Percentiles rank a stretch among this genome's conserved stretches.
Conservation (phyloP, 805 yeast species). For the Saccharomycopsis schoenii region DNA sequence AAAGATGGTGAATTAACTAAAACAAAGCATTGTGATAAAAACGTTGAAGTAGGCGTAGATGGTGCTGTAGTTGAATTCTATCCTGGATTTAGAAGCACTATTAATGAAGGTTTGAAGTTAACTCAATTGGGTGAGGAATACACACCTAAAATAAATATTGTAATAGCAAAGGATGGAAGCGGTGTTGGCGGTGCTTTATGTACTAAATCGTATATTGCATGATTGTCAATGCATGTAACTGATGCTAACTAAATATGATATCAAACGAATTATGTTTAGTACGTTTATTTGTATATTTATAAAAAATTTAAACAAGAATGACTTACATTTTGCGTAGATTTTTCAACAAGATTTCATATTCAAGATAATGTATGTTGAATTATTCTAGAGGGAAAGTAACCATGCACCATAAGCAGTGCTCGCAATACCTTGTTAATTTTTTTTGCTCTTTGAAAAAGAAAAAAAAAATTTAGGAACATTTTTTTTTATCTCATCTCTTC, state of each 20-base stretch:
- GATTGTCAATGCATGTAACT: not conserved
- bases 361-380: too few species aligned
- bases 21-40: conserved; percentile 45
- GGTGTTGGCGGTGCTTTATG: conserved; percentile 97
- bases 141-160: conserved; percentile 58
- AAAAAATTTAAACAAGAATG: too few species aligned
- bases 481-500: not conserved
- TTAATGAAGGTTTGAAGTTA: conserved; percentile 66
- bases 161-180: conserved; percentile 88
- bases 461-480: not conserved
- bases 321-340: too few species aligned
- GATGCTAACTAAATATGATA: too few species aligned
- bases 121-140: conserved; percentile 60
- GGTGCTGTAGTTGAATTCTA: conserved; percentile 91
- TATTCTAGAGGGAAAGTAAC: too few species aligned
- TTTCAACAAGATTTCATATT: too few species aligned
- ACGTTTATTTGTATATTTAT: too few species aligned
- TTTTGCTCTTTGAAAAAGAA: not conserved
- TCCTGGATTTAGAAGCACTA: conserved; percentile 76
- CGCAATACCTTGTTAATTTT: not conserved
- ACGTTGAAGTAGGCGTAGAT: conserved; percentile 87
- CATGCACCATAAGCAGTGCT: not conserved
- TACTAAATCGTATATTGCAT: conserved; percentile 34
- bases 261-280: too few species aligned
- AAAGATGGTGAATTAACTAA: conserved; percentile 27